Base-by-base conservation (phyloP, 192 early-diverging fungal species). In the Linnemannia elongata region DNA sequence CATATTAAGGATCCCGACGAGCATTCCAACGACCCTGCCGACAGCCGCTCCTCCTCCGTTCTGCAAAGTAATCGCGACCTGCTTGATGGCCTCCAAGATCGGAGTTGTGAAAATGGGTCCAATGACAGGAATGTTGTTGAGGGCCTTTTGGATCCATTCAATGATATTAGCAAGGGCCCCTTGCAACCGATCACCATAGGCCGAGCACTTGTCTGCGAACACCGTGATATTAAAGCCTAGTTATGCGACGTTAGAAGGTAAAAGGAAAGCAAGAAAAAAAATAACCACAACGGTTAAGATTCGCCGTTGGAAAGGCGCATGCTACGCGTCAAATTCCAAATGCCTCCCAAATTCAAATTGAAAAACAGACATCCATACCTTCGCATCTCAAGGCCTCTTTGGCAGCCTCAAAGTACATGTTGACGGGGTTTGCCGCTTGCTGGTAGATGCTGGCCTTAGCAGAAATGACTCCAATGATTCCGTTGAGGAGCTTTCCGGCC, bases 211-310 rank as follows among this genome's bases (percentile, higher is more conserved):
- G 52, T 77, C 71, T 1, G n/a, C 24, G 41, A 71, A 79, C 18
- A 57, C n/a, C 17, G 55, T 82, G 35, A 69, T 55, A 36, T 76
- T 77, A 42, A 82, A 35, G 35, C 81, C 81, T 82, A 45, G 13
- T n/a, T 0, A 60, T 60, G 55, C 8, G n/a, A 60, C 18, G 8
- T 45, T 45, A 7, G 44, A 15, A 45, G 13, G 9, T 27, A 60
- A 60, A 60, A 60, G 55, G 6, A 9, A 45, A 45, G 24, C 9
- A n/a, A 60, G 55, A 60, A 24, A 5, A 55, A 55, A 17, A 55
- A n/a, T 6, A 7, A 60, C 22, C 1, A 60, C n/a, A 60, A n/a
- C 24, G 24, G 8, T 27, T 60, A 27, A 27, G 24, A 27, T n/a
- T 60, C 55, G 13, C 9, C 13, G 44, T 13, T 15, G 13, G 13